Conservation (phyloP, 305 asterid genomes). For the Fraxinus latifolia region DNA sequence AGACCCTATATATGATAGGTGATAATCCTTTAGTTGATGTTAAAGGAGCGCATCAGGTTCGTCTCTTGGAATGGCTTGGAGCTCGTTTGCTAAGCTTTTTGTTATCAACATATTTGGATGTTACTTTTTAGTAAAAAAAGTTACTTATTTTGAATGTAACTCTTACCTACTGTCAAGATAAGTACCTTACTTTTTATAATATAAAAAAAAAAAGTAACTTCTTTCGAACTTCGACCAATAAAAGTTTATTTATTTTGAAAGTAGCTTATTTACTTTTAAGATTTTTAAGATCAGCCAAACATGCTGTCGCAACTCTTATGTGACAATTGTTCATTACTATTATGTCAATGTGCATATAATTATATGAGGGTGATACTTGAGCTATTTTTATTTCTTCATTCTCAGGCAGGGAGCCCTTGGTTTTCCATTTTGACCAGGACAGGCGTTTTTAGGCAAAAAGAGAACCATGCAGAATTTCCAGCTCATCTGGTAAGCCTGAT, state of each 20-base stretch:
- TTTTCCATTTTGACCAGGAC: conserved; percentile 69
- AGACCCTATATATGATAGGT: conserved; percentile 62
- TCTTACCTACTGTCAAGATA: not conserved
- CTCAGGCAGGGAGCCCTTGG: conserved; percentile 70
- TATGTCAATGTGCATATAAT: not conserved
- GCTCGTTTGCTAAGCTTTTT: not conserved
- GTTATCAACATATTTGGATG: not conserved
- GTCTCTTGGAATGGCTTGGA: conserved; percentile 15
- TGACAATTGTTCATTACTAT: not conserved
- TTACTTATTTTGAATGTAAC: not conserved
- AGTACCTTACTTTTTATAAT: not conserved
- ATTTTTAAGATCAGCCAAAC: not conserved
- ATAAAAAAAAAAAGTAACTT: not conserved
- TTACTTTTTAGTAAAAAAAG: not conserved
- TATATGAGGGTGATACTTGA: not conserved
- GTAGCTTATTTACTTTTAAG: not conserved
- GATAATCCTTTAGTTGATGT: conserved; percentile 62
- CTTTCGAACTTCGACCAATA: not conserved
- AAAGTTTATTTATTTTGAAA: not conserved
- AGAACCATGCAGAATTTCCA: conserved; percentile 56
- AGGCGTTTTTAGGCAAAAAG: conserved; percentile 55
- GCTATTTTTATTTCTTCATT: conserved; percentile 8
- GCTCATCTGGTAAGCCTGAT: conserved; percentile 53
- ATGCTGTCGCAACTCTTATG: not conserved
- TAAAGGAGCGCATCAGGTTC: conserved; percentile 57